A percentile compares a stretch with the other conserved stretches of the same genome.
Conservation (phyloP, 768 basidiomycete genomes). For the Rubroboletus pulcherrimus region DNA sequence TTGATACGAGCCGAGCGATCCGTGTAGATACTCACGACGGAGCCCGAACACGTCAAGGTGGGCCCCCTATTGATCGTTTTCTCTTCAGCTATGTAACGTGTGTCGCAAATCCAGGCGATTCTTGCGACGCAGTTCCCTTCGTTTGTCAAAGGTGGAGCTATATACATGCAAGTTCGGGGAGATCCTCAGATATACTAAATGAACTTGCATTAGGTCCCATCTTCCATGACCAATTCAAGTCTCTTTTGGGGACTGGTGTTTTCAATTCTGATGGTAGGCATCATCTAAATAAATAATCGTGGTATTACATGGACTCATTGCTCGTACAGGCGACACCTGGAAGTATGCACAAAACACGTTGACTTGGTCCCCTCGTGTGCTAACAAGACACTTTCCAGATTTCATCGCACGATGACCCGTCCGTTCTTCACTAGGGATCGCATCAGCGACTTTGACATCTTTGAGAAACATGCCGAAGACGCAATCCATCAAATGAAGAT, state of each 20-base stretch:
- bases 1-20: not conserved
- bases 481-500: conserved; percentile 32
- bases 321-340: conserved; percentile 33
- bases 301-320: not conserved
- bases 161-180: not conserved
- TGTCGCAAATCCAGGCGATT: conserved; percentile 29
- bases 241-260: conserved; percentile 36
- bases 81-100: not conserved
- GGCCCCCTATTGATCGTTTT: not conserved
- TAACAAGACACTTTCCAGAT: conserved; percentile 22
- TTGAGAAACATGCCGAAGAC: conserved; percentile 35
- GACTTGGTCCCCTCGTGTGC: not conserved
- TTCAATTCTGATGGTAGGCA: conserved; percentile 39
- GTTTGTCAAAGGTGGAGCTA: conserved; percentile 33
- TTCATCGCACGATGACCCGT: conserved; percentile 41
- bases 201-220: conserved; percentile 18
- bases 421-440: conserved; percentile 40
- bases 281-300: not conserved
- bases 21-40: conserved; percentile 34
- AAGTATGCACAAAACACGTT: conserved; percentile 26
- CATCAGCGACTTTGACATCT: conserved; percentile 39
- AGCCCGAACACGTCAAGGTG: conserved; percentile 42
- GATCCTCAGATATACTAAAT: not conserved
- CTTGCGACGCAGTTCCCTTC: conserved; percentile 36
- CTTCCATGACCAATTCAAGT: conserved; percentile 21